These are phyloP conservation scores for Oryza glaberrima DNA, from an alignment of 176 grass and related monocot genomes.

Conservation along the genomic window DNA sequence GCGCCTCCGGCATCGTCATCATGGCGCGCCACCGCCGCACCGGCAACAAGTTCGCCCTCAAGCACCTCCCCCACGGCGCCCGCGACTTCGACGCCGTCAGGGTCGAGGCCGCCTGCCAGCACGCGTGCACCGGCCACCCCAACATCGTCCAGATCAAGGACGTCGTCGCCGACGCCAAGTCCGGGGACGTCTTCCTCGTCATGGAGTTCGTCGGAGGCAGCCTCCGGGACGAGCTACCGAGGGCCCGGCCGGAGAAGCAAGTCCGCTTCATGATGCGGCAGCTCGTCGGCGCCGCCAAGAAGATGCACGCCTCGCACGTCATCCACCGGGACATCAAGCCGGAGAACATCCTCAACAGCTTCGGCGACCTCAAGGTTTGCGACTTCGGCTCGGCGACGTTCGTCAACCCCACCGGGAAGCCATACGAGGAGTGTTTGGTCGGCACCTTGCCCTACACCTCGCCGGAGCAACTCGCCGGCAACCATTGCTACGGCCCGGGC, in stretches of 20 bases:
- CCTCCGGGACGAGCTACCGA: background rate
- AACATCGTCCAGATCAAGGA: background rate
- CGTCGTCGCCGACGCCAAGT: background rate
- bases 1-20: too few species aligned
- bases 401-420: background rate
- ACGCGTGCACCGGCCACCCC: background rate
- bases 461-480: background rate
- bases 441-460: background rate
- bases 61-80: too few species aligned
- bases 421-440: background rate
- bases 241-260: background rate
- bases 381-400: too few species aligned
- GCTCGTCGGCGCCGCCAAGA: constrained; percentile 6
- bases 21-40: too few species aligned
- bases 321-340: constrained; percentile 80
- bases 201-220: background rate
- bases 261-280: constrained; percentile 5
- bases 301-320: constrained; percentile 31
- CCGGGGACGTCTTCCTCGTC: background rate
- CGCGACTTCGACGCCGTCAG: background rate
- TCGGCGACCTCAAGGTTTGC: too few species aligned
- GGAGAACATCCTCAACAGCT: constrained; percentile 51
- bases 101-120: background rate
- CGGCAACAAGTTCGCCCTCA: too few species aligned
- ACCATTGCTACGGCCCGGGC: background rate